Percentiles rank a stretch among this genome's conserved stretches.
These are phyloP conservation scores for Irineochytrium annulatum DNA, from an alignment of 192 early-diverging fungal genomes.

Conservation along the genomic window DNA sequence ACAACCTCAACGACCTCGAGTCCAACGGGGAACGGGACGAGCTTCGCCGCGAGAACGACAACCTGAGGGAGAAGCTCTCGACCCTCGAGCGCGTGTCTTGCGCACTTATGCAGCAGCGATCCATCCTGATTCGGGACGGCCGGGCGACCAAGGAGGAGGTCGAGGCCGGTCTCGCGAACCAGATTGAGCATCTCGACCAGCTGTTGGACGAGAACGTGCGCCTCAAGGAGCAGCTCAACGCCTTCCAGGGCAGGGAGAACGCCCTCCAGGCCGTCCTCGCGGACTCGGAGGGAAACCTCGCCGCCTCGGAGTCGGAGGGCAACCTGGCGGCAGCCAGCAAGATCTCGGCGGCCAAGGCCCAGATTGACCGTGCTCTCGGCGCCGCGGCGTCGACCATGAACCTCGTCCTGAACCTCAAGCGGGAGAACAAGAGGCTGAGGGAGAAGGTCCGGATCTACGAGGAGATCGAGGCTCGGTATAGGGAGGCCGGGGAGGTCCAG, in stretches of 20 bases:
- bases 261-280: background rate
- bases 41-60: slow-evolving; percentile 9
- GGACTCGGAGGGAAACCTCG: background rate
- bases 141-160: slow-evolving; percentile 8
- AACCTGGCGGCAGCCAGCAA: background rate
- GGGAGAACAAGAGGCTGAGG: slow-evolving; percentile 1
- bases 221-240: background rate
- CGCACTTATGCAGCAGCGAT: slow-evolving; percentile 18
- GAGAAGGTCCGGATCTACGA: slow-evolving; percentile 2
- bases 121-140: slow-evolving; percentile 18
- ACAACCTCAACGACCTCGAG: background rate
- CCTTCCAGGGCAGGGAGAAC: background rate
- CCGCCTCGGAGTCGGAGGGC: background rate
- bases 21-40: background rate
- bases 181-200: background rate
- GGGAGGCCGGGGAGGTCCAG: background rate
- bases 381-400: background rate
- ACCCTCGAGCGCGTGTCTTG: slow-evolving; percentile 6
- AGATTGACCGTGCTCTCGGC: background rate
- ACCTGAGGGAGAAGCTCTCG: slow-evolving; percentile 14
- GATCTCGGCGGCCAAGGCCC: background rate
- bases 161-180: background rate
- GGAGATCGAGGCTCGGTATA: background rate
- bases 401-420: background rate
- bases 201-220: background rate